These are phyloP conservation scores for Populus alba DNA, from an alignment of 345 rosid genomes.

Conservation along the genomic window DNA sequence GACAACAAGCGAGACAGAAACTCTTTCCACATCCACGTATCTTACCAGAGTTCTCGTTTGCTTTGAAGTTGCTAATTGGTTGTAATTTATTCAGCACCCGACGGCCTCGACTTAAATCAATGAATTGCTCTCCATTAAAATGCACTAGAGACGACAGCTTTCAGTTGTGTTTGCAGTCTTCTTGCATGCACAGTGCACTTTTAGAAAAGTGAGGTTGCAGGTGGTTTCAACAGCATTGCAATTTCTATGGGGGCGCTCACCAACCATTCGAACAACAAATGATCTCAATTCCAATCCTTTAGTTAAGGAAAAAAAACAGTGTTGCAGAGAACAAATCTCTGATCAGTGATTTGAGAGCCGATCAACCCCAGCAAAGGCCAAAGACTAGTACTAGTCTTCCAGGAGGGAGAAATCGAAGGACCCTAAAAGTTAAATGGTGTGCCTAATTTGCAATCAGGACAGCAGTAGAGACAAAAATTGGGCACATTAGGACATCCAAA, in stretches of 20 bases:
- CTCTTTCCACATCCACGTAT: too few relatives aligned
- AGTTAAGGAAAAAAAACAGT: neutral
- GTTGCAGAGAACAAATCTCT: conserved; percentile 12
- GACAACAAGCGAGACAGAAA: neutral
- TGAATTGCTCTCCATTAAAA: neutral
- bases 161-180: too few relatives aligned
- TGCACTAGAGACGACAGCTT: too few relatives aligned
- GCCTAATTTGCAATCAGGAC: neutral
- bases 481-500: neutral
- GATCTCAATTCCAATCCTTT: neutral
- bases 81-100: neutral
- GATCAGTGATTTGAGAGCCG: neutral
- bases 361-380: neutral
- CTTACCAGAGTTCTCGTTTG: neutral
- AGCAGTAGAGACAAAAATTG: conserved; percentile 10
- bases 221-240: too few relatives aligned
- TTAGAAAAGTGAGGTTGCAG: too few relatives aligned
- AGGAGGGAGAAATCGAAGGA: neutral
- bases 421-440: conserved; percentile 3
- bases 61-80: neutral
- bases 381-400: neutral
- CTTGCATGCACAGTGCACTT: too few relatives aligned
- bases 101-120: neutral
- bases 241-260: too few relatives aligned
- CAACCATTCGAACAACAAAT: neutral